A percentile compares a stretch with the other conserved stretches of the same genome.
Evolutionary conservation across 768 basidiomycete species (phyloP).

Genomic region (Amanita muscaria): DNA sequence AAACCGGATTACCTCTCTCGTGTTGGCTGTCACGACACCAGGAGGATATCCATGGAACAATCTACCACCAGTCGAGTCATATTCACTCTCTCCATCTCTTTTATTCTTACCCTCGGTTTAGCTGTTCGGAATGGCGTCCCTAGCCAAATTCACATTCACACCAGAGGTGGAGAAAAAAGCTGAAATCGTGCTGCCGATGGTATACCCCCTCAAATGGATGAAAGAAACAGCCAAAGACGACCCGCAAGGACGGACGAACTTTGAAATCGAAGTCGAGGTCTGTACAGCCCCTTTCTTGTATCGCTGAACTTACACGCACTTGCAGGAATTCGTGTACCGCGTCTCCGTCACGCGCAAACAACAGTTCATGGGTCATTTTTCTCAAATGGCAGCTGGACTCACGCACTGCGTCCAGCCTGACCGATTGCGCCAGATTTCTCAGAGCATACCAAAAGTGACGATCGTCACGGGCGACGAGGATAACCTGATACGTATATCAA

Average conservation of each 20-base stretch:
- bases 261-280: constrained; percentile 50
- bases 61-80: constrained; percentile 44
- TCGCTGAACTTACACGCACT: neutral
- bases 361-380: constrained; percentile 49
- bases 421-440: constrained; percentile 40
- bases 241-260: constrained; percentile 51
- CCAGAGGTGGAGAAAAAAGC: constrained; percentile 39
- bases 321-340: constrained; percentile 39
- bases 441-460: constrained; percentile 52
- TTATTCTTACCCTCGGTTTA: constrained; percentile 18
- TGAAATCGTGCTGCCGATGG: constrained; percentile 42
- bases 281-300: constrained; percentile 6
- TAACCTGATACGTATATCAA: constrained; percentile 40
- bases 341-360: constrained; percentile 50
- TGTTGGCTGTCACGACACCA: constrained; percentile 61
- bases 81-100: constrained; percentile 12
- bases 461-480: constrained; percentile 68
- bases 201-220: constrained; percentile 59
- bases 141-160: constrained; percentile 33
- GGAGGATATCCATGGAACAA: constrained; percentile 52
- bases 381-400: constrained; percentile 62
- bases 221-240: constrained; percentile 43
- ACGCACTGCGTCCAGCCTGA: constrained; percentile 51
- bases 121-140: constrained; percentile 29
- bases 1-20: constrained; percentile 55